A percentile compares a stretch with the other conserved stretches of the same genome.
Evolutionary conservation across 2,329 filamentous ascomycete species (phyloP).

Genomic region (Alternaria gaisen): DNA sequence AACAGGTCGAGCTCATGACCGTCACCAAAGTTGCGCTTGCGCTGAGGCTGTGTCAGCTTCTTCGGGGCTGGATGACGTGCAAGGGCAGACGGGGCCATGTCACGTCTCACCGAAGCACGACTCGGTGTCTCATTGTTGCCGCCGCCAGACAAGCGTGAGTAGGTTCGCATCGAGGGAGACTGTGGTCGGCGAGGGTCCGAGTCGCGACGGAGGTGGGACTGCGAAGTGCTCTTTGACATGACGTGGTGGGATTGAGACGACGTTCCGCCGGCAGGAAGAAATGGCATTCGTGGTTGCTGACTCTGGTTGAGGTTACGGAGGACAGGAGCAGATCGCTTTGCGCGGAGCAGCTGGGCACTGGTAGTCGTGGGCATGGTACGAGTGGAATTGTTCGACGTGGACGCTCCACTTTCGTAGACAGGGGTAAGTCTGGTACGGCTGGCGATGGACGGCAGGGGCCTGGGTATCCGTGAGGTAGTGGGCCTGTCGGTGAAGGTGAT

Average conservation of each 20-base stretch:
- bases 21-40: slow-evolving; percentile 73
- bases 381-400: slow-evolving; percentile 66
- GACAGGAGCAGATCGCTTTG: slow-evolving; percentile 68
- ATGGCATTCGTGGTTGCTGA: slow-evolving; percentile 75
- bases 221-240: slow-evolving; percentile 72
- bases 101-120: slow-evolving; percentile 54
- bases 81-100: slow-evolving; percentile 59
- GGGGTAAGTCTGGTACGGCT: slow-evolving; percentile 76
- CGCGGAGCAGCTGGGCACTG: slow-evolving; percentile 63
- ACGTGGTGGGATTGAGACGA: slow-evolving; percentile 81
- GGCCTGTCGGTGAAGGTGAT: slow-evolving; percentile 88
- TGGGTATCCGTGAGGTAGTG: slow-evolving; percentile 75
- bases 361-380: slow-evolving; percentile 62
- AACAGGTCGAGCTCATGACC: slow-evolving; percentile 92
- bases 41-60: slow-evolving; percentile 56
- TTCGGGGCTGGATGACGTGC: slow-evolving; percentile 61
- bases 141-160: slow-evolving; percentile 59
- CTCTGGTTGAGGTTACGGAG: slow-evolving; percentile 58
- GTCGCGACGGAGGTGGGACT: slow-evolving; percentile 80
- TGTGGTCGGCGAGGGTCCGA: slow-evolving; percentile 70
- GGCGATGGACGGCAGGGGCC: slow-evolving; percentile 68
- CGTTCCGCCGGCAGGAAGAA: slow-evolving; percentile 79
- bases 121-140: slow-evolving; percentile 61
- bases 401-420: slow-evolving; percentile 86
- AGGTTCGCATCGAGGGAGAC: slow-evolving; percentile 57